These are phyloP conservation scores for Citrus medica DNA, from an alignment of 345 rosid species.

Conservation along the genomic window DNA sequence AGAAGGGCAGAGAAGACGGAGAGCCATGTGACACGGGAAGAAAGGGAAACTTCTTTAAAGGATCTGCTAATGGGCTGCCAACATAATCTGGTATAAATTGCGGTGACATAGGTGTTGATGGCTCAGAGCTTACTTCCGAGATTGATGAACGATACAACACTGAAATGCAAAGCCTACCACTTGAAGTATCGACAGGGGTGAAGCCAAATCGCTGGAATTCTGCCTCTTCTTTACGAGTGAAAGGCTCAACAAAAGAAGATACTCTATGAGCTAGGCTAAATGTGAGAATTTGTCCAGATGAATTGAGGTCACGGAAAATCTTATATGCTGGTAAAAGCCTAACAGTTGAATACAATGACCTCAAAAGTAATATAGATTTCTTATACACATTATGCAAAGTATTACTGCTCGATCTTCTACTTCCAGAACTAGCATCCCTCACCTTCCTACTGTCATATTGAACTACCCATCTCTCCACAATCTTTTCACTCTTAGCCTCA, in stretches of 20 bases:
- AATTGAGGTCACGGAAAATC: conserved; percentile 72
- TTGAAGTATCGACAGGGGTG: conserved; percentile 75
- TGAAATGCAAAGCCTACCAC: conserved; percentile 85
- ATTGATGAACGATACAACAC: conserved; percentile 60
- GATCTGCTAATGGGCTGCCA: conserved; percentile 95
- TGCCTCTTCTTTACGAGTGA: conserved; percentile 74
- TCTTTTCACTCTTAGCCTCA: conserved; percentile 54
- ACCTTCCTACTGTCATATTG: conserved; percentile 70
- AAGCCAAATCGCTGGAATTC: conserved; percentile 86
- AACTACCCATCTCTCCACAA: conserved; percentile 91
- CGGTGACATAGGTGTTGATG: conserved; percentile 77
- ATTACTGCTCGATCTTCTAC: conserved; percentile 61
- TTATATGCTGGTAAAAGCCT: conserved; percentile 92
- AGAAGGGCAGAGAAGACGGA: conserved; percentile 74
- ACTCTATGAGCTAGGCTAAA: conserved; percentile 72
- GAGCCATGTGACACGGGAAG: conserved; percentile 70
- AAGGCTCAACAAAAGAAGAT: conserved; percentile 75
- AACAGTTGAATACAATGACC: conserved; percentile 79
- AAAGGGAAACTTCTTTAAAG: conserved; percentile 73
- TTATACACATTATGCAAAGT: conserved; percentile 60
- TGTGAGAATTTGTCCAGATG: conserved; percentile 56
- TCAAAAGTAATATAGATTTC: conserved; percentile 74
- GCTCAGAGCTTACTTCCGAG: conserved; percentile 60
- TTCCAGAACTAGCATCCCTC: conserved; percentile 48
- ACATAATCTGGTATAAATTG: conserved; percentile 87